These are phyloP conservation scores for Mycena crocata DNA, from an alignment of 768 basidiomycete species.

Conservation along the genomic window DNA sequence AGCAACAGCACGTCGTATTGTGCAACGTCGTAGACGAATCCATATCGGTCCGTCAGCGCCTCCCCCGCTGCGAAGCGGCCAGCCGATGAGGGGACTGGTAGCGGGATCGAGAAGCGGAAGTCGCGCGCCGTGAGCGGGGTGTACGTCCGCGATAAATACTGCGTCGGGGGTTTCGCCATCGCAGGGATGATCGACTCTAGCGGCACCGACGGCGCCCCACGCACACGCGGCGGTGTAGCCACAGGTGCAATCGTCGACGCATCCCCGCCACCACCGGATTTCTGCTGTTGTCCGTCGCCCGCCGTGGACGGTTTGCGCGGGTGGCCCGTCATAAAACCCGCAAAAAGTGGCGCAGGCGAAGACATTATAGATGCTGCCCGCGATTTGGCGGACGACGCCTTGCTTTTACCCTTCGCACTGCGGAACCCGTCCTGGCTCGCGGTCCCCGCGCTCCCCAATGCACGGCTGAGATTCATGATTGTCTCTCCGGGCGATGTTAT, in stretches of 20 bases:
- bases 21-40: conserved; percentile 90
- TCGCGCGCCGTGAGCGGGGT: conserved; percentile 78
- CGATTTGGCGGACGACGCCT: conserved; percentile 39
- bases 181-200: conserved; percentile 88
- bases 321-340: conserved; percentile 66
- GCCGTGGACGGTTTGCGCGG: conserved; percentile 36
- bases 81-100: conserved; percentile 53
- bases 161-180: conserved; percentile 83
- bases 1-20: conserved; percentile 85
- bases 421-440: conserved; percentile 28
- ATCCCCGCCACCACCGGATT: conserved; percentile 45
- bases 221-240: conserved; percentile 28
- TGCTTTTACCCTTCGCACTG: conserved; percentile 16
- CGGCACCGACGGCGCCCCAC: conserved; percentile 65
- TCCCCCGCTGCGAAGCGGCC: conserved; percentile 64
- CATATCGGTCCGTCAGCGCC: conserved; percentile 85
- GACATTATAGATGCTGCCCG: conserved; percentile 51
- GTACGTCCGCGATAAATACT: conserved; percentile 82
- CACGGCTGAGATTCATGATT: conserved; percentile 57
- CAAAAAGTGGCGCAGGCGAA: conserved; percentile 68
- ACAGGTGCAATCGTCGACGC: conserved; percentile 22
- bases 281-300: conserved; percentile 37
- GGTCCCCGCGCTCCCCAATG: conserved; percentile 48
- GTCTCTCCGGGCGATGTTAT: conserved; percentile 53
- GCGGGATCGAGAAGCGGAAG: conserved; percentile 78